Evolutionary conservation across 2,329 filamentous ascomycete species (phyloP).

Genomic region (Claviceps sp.): DNA sequence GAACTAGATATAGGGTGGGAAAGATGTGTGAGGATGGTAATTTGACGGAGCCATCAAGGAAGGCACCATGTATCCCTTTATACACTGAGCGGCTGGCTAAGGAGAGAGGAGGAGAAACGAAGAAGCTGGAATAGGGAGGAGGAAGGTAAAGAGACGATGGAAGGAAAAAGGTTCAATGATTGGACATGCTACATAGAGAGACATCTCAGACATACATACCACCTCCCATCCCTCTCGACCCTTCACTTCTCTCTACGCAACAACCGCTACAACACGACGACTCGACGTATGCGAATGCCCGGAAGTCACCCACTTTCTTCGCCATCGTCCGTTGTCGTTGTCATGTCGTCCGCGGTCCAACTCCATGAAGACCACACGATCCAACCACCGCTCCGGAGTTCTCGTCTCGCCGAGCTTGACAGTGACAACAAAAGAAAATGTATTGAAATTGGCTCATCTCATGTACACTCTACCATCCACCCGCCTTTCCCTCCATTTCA

Average conservation of each 20-base stretch:
- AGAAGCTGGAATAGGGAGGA: no score
- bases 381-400: no score
- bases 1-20: not conserved
- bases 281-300: constrained; percentile 29
- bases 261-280: constrained; percentile 55
- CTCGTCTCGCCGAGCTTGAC: not conserved
- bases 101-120: no score
- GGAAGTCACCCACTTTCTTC: constrained; percentile 23
- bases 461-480: constrained; percentile 35
- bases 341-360: not conserved
- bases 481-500: constrained; percentile 13
- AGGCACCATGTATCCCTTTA: no score
- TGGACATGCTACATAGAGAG: constrained; percentile 20
- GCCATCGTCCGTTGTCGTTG: constrained; percentile 1
- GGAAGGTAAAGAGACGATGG: no score
- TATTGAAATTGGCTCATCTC: constrained; percentile 32
- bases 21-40: not conserved
- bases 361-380: not conserved
- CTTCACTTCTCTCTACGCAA: constrained; percentile 53
- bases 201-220: constrained; percentile 53
- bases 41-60: no score
- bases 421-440: constrained; percentile 10
- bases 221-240: constrained; percentile 50
- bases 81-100: no score
- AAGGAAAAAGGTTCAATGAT: no score